Evolutionary conservation across 1,284 basidiomycete species (phyloP), one percentile per base, ranked within the genome.

Genomic region (Cerrena zonata): DNA sequence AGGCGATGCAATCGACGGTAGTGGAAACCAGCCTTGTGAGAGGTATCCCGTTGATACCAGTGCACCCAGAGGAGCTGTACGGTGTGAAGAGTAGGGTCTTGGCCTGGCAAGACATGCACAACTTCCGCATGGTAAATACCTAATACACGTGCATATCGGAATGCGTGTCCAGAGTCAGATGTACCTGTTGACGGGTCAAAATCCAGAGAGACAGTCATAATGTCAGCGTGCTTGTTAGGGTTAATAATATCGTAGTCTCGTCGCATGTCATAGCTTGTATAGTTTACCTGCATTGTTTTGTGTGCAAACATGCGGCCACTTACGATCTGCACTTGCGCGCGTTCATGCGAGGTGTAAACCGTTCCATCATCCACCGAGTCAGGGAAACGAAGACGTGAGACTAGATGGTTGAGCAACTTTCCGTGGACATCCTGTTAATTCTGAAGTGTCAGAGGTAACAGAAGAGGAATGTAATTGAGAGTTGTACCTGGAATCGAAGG

Each of bases 181-280:
- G 4, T 18, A 24, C n/a, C n/a, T n/a, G n/a, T n/a, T 26, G 25
- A 7, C 11, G 30, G n/a, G 23, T 42, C 41, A n/a, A n/a, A n/a
- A n/a, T n/a, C n/a, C n/a, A n/a, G 23, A 21, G 41, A 22, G 41
- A 42, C 5, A 3, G 22, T 42, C 36, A 47, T 47, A 23, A 47
- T 19, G 19, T 47, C 27, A n/a, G 23, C 18, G 18, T 58, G 61
- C 1, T 59, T 51, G 2, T 24, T 38, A 2, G 66, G 63, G 51
- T 69, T 67, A 21, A 73, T 49, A 2, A 54, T 54, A 48, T 73
- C 70, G 47, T 67, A 59, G 4, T 48, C 60, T 1, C 59, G 58
- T 12, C 48, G 54, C 1, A 66, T 45, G 45, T 67, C 58, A 36
- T 67, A 67, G 2, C 60, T 54, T 3, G 65, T 67, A 45, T 63